Conservation (phyloP, 306 rosid species). For the Fagus sylvatica region DNA sequence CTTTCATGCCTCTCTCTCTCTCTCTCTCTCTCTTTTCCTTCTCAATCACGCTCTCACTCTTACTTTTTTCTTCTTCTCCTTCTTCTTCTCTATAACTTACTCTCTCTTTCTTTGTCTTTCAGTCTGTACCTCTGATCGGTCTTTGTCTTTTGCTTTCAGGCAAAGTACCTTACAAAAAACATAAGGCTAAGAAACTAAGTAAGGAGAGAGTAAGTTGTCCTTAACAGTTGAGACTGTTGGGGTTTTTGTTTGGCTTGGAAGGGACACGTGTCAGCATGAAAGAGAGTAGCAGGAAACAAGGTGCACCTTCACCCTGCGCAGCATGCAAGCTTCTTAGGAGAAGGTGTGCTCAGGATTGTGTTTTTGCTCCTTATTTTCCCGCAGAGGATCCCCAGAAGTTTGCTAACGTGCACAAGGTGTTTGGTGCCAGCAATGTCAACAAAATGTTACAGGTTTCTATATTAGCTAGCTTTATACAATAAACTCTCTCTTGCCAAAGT, state of each 20-base stretch:
- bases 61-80: background rate
- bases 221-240: background rate
- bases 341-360: conserved; percentile 73
- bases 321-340: conserved; percentile 81
- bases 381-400: conserved; percentile 80
- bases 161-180: conserved; percentile 11
- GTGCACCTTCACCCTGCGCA: conserved; percentile 75
- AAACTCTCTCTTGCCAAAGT: background rate
- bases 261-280: background rate
- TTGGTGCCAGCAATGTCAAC: conserved; percentile 89
- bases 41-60: background rate
- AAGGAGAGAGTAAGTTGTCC: background rate
- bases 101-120: too few species aligned
- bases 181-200: background rate
- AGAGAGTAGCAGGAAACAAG: conserved; percentile 53
- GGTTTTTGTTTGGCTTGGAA: background rate
- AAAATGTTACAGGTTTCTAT: conserved; percentile 74
- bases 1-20: conserved; percentile 12
- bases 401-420: conserved; percentile 84
- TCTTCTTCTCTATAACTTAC: background rate
- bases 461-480: background rate
- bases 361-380: conserved; percentile 81
- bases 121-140: background rate
- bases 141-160: conserved; percentile 13
- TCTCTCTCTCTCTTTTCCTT: background rate